Percentiles rank a stretch among this genome's conserved stretches.
phyloP scores from a whole-genome alignment of 768 basidiomycete genomes.

The Cystoderma amianthinum region DNA sequence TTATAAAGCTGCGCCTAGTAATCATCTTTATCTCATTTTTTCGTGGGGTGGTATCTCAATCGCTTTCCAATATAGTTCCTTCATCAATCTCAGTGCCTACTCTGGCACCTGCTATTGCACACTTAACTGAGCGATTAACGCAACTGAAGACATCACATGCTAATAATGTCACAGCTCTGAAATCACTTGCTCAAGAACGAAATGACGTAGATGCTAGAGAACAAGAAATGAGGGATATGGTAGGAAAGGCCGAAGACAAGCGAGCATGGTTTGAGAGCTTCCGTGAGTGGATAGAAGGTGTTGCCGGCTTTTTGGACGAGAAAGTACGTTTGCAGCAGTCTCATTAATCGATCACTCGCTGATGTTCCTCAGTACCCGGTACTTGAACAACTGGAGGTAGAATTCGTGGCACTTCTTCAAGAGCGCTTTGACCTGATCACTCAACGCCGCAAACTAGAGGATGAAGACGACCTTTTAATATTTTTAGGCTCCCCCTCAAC shows the following conservation, averaged over 20 bases:
- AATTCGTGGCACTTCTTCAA: conserved; percentile 63
- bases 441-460: conserved; percentile 66
- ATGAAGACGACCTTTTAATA: conserved; percentile 70
- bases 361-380: conserved; percentile 54
- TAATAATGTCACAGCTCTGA: conserved; percentile 47
- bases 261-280: conserved; percentile 77
- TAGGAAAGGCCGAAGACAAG: conserved; percentile 69
- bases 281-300: conserved; percentile 73
- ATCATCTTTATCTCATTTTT: neutral
- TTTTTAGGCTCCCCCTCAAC: conserved; percentile 52
- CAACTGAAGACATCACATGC: conserved; percentile 65
- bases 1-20: conserved; percentile 74
- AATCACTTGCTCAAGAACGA: conserved; percentile 55
- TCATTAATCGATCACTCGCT: conserved; percentile 6
- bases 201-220: conserved; percentile 60
- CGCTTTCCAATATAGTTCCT: conserved; percentile 54
- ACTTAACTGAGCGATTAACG: conserved; percentile 53
- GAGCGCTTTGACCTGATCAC: conserved; percentile 68
- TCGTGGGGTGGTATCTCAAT: conserved; percentile 5
- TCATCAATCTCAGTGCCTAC: conserved; percentile 54
- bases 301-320: conserved; percentile 83
- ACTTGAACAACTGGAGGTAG: conserved; percentile 73
- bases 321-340: conserved; percentile 67
- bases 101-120: conserved; percentile 51
- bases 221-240: conserved; percentile 67